Base-by-base conservation (phyloP, 2,329 filamentous ascomycete species). In the Trichophaea hybrida region DNA sequence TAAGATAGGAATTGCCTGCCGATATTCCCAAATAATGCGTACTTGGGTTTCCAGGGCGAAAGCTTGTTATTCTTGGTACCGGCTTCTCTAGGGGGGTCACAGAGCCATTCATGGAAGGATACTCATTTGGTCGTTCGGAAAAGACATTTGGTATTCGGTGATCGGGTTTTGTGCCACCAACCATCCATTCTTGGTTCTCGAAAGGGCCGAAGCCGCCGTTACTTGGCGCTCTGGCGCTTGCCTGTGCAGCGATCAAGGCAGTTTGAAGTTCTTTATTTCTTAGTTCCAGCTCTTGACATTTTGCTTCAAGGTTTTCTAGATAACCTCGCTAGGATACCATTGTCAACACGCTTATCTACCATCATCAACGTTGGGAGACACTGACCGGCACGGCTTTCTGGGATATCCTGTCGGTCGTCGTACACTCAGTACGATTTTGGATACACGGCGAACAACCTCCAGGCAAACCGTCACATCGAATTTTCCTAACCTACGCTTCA, bases 321-420 rank as follows among this genome's bases (percentile, higher is more conserved):
- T 91, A 88, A 57, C 88, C 88, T 67, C 88, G 78, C 59, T 57
- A 10, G 12, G 12, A 51, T 24, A n/a, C n/a, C 13, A 10, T 34
- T 8, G 32, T 33, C 33, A 53, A 4, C 50, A 53, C 15, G 34
- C 34, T 7, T 6, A 17, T 31, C 2, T 13, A 53, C 32, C 50
- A 53, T n/a, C 12, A 17, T 10, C 7, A 37, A 53, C 34, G 17
- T 24, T 24, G 50, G 7, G 17, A 33, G 35, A 17, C 43, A n/a
- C 55, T 51, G n/a, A 57, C 55, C 40, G 83, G 81, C 61, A 86
- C 85, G 55, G 88, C 87, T 64, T 85, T 83, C 60, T 88, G 86
- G 2, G 86, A 90, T 69, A 93, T 88, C 67, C 88, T 83, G 72
- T 94, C 88, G 60, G 88, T 94, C 57, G 89, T 89, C 73, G 81